These are phyloP conservation scores for Chenopodium berlandieri DNA, from an alignment of 148 eudicot species.

Conservation along the genomic window DNA sequence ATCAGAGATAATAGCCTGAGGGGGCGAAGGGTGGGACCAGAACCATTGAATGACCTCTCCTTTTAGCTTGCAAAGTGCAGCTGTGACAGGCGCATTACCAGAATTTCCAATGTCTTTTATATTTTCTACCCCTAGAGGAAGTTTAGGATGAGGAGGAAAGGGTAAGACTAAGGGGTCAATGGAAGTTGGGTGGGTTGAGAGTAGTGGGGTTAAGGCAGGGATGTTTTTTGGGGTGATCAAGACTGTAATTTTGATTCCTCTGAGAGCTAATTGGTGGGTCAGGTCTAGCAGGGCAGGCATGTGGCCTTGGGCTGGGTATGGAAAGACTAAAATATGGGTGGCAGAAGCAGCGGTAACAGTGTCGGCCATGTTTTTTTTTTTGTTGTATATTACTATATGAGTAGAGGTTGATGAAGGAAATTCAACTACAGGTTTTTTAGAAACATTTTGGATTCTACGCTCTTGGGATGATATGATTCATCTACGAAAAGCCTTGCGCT, in stretches of 20 bases:
- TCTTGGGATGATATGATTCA: too few species aligned
- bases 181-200: constrained; percentile 41
- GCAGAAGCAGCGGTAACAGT: neutral
- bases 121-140: constrained; percentile 46
- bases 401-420: too few species aligned
- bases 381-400: too few species aligned
- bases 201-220: constrained; percentile 43
- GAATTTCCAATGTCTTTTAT: constrained; percentile 44
- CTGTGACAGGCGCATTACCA: constrained; percentile 35
- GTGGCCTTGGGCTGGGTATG: constrained; percentile 73
- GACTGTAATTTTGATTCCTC: constrained; percentile 47
- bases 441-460: too few species aligned
- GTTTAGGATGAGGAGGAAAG: constrained; percentile 50
- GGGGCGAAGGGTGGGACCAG: constrained; percentile 47
- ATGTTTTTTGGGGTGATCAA: constrained; percentile 57
- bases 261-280: constrained; percentile 41
- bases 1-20: constrained; percentile 62
- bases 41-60: constrained; percentile 50
- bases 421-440: too few species aligned
- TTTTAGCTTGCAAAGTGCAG: constrained; percentile 39
- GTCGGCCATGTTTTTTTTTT: neutral
- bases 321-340: constrained; percentile 53
- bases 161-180: constrained; percentile 46
- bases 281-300: constrained; percentile 60
- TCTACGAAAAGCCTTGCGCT: too few species aligned